phyloP scores from a whole-genome alignment of 2,329 filamentous ascomycete species.

The Mollisiaceae sp. region DNA sequence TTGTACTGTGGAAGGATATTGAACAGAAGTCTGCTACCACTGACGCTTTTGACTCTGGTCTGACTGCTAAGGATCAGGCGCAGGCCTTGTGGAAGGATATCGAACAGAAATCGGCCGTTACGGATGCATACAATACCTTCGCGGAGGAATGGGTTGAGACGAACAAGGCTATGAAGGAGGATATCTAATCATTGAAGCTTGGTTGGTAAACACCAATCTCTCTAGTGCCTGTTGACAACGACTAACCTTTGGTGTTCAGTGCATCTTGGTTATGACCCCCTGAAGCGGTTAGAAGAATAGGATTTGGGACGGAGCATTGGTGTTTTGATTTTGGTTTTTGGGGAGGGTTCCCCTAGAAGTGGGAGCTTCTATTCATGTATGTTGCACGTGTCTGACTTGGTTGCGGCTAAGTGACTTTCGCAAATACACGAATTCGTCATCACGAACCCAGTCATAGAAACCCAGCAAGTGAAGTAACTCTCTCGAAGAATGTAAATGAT shows the following conservation, averaged over 20 bases:
- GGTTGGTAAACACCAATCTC: not conserved
- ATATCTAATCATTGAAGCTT: not conserved
- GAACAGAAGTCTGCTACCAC: not conserved
- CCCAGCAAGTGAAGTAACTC: not conserved
- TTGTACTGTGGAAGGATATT: not conserved
- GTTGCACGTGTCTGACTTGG: not conserved
- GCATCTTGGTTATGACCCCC: not conserved
- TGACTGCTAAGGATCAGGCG: not conserved
- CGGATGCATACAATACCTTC: not conserved
- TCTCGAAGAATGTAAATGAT: not conserved
- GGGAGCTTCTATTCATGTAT: constrained; percentile 1
- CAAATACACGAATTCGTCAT: not conserved
- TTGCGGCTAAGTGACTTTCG: not conserved
- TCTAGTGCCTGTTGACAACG: not conserved
- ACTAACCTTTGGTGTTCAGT: not conserved
- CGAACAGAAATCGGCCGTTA: not conserved
- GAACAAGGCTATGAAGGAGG: not conserved
- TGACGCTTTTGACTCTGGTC: not conserved
- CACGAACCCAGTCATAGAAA: not conserved
- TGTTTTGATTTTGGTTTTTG: not conserved
- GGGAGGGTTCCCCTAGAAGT: not conserved
- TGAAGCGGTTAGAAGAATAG: not conserved
- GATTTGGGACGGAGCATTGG: not conserved
- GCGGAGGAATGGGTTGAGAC: not conserved
- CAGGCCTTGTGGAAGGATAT: not conserved